Base-by-base conservation (phyloP, 306 rosid species). In the Vigna unguiculata region DNA sequence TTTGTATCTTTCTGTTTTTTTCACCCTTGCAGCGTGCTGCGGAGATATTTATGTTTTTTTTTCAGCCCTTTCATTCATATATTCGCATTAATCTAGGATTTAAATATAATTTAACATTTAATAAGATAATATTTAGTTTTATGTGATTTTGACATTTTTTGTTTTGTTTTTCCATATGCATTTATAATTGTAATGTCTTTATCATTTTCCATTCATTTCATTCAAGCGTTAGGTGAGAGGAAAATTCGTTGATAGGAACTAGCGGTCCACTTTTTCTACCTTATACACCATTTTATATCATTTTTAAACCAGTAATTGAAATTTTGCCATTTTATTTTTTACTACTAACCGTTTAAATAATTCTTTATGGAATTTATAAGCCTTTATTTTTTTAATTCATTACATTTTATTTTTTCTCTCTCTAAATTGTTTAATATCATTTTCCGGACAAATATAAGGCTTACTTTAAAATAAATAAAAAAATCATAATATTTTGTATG, bases 211-310 rank as follows among this genome's bases (percentile, higher is more conserved):
- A 22, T 34, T 17, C 8, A n/a, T 36, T 62, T 63, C 69, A 17
- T 63, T 63, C 28, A 17, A 63, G 70, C 32, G 51, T 20, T 64
- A 11, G 70, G 51, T 64, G 70, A 64, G 16, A 10, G 70, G 19
- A 64, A 19, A 63, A n/a, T 17, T 38, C 51, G 10, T 64, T 19
- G 49, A 64, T 11, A 64, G 70, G 70, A 38, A 20, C 70, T 4
- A 10, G 30, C 30, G 30, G 17, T 38, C 51, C 70, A 19, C 70
- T 40, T 40, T 64, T 19, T 45, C 24, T 34, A 40, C 13, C 4
- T 8, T n/a, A 36, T 12, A 62, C 1, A 7, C 4, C 4, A 22
- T 30, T 14, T 36, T 6, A 34, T 4, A 34, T 34, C 4, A 34
- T 32, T 61, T 61, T 61, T 61, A 32, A 61, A 32, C 34, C n/a